Percentiles rank a stretch among this genome's conserved stretches.
These are phyloP conservation scores for Filobasidium uniguttulatum DNA, from an alignment of 1,284 basidiomycete species.

Conservation along the genomic window DNA sequence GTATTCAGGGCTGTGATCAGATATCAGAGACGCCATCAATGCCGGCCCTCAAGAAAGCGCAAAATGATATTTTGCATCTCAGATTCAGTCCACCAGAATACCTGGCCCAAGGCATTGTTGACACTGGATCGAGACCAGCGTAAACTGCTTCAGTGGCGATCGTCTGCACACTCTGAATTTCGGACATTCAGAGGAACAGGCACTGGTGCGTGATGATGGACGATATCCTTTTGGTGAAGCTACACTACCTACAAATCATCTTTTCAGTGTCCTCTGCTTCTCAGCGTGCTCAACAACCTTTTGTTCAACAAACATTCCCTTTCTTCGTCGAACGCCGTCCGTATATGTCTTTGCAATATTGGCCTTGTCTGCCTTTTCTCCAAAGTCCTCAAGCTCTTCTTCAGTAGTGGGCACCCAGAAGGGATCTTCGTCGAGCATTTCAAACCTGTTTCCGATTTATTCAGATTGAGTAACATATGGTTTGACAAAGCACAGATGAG, in stretches of 20 bases:
- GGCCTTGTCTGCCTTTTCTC: conserved; percentile 83
- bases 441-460: conserved; percentile 45
- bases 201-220: background rate
- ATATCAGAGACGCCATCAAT: background rate
- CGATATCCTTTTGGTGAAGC: background rate
- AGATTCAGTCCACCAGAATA: too few relatives aligned
- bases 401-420: conserved; percentile 99
- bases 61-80: too few relatives aligned
- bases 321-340: conserved; percentile 77
- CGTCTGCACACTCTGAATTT: background rate
- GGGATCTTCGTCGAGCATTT: conserved; percentile 81
- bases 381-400: conserved; percentile 93
- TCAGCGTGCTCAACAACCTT: conserved; percentile 90
- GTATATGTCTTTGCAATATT: conserved; percentile 93
- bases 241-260: conserved; percentile 35
- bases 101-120: too few relatives aligned
- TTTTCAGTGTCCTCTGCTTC: conserved; percentile 91
- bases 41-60: too few relatives aligned
- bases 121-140: too few relatives aligned
- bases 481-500: background rate
- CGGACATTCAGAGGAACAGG: background rate
- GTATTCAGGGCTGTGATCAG: background rate
- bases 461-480: background rate
- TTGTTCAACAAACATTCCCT: conserved; percentile 87
- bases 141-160: too few relatives aligned